Evolutionary conservation across 768 basidiomycete species (phyloP).

Genomic region (Vararia minispora): DNA sequence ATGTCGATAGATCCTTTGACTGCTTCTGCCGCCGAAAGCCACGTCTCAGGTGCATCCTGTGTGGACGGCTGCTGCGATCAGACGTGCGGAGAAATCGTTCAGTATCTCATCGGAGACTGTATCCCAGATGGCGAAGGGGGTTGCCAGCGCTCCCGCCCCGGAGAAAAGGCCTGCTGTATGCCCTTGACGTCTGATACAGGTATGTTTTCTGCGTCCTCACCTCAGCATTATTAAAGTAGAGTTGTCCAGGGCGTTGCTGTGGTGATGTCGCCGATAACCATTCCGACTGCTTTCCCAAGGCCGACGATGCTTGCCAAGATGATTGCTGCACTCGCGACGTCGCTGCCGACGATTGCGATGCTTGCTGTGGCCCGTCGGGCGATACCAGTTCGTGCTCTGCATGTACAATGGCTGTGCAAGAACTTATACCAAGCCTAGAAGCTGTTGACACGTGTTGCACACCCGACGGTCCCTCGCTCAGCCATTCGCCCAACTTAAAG

Average conservation of each 20-base stretch:
- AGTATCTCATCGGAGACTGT: constrained; percentile 2
- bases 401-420: too few relatives aligned
- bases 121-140: constrained; percentile 6
- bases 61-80: too few relatives aligned
- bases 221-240: too few relatives aligned
- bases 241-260: background rate
- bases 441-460: background rate
- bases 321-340: background rate
- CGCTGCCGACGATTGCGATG: background rate
- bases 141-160: constrained; percentile 4
- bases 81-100: background rate
- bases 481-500: background rate
- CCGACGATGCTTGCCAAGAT: background rate
- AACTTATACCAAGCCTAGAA: too few relatives aligned
- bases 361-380: too few relatives aligned
- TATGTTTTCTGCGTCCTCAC: background rate
- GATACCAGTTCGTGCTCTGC: too few relatives aligned
- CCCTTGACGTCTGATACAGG: too few relatives aligned
- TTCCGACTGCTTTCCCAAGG: background rate
- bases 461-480: background rate
- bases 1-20: too few relatives aligned
- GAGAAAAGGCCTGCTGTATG: too few relatives aligned
- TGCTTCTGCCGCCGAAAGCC: too few relatives aligned
- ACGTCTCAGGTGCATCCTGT: too few relatives aligned
- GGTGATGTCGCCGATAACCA: background rate